Conservation (phyloP, 805 yeast genomes). For the Myxozyma monticola region DNA sequence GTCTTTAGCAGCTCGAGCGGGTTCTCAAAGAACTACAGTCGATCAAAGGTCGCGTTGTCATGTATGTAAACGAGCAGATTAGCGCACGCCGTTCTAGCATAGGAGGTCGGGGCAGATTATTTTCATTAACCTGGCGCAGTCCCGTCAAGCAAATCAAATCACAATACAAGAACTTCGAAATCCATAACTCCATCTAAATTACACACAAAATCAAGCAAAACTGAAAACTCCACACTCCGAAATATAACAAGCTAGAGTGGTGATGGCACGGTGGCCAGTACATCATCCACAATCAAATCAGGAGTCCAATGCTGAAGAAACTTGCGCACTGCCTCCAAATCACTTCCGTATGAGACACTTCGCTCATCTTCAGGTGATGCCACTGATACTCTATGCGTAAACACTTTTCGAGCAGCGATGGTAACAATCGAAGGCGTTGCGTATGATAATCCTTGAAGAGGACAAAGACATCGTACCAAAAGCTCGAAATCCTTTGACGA, state of each 20-base stretch:
- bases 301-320: slow-evolving; percentile 49
- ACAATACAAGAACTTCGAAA: background rate
- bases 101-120: too few species aligned
- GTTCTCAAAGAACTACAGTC: too few species aligned
- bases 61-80: too few species aligned
- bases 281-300: slow-evolving; percentile 53
- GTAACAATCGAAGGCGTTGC: slow-evolving; percentile 58
- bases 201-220: too few species aligned
- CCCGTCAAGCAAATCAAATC: too few species aligned
- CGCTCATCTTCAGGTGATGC: slow-evolving; percentile 50
- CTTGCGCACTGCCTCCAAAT: slow-evolving; percentile 44
- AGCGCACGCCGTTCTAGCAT: too few species aligned
- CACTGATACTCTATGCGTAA: slow-evolving; percentile 51
- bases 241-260: slow-evolving; percentile 48
- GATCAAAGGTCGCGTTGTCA: too few species aligned
- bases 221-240: too few species aligned
- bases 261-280: slow-evolving; percentile 51
- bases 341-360: slow-evolving; percentile 58
- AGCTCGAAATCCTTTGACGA: slow-evolving; percentile 47
- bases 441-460: slow-evolving; percentile 44
- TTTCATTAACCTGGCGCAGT: too few species aligned
- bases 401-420: slow-evolving; percentile 48
- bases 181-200: too few species aligned
- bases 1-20: too few species aligned
- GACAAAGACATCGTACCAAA: slow-evolving; percentile 45